Conservation (phyloP, 371 early-diverging fungal genomes). For the Gilbertella persicaria region DNA sequence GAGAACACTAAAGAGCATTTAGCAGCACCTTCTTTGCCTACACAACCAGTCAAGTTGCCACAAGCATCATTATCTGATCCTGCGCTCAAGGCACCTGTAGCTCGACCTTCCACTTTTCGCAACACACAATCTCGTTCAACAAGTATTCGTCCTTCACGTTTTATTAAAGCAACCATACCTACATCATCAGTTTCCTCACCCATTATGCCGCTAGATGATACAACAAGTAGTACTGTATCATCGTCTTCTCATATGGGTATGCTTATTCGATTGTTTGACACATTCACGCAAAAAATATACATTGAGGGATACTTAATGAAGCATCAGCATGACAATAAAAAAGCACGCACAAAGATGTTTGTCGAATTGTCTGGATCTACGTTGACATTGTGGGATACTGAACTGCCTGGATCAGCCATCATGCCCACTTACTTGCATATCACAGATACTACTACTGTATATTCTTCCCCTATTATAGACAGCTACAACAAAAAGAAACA, state of each 20-base stretch:
- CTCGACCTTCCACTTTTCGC: slow-evolving; percentile 12
- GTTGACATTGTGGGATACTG: slow-evolving; percentile 65
- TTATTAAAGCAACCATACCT: slow-evolving; percentile 27
- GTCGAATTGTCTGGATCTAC: slow-evolving; percentile 69
- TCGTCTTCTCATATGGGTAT: slow-evolving; percentile 25
- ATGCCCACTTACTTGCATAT: slow-evolving; percentile 71
- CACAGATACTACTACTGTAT: slow-evolving; percentile 54
- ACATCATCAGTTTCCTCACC: slow-evolving; percentile 15
- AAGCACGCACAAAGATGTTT: slow-evolving; percentile 66
- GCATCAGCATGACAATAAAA: slow-evolving; percentile 55
- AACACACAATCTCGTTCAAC: slow-evolving; percentile 21
- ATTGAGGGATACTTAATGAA: slow-evolving; percentile 67
- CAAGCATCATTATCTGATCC: slow-evolving; percentile 28
- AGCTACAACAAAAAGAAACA: slow-evolving; percentile 45
- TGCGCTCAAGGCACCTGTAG: slow-evolving; percentile 20
- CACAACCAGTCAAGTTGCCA: slow-evolving; percentile 22
- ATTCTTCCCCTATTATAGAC: slow-evolving; percentile 35
- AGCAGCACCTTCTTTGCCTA: slow-evolving; percentile 7
- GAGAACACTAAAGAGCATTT: slow-evolving; percentile 3
- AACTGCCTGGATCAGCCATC: slow-evolving; percentile 36
- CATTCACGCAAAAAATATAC: slow-evolving; percentile 67
- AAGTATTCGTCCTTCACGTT: slow-evolving; percentile 29
- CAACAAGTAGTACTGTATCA: slow-evolving; percentile 5
- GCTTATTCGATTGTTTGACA: slow-evolving; percentile 51
- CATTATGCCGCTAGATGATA: slow-evolving; percentile 4